Evolutionary conservation across 73 alveolate genomes (phyloP).

Genomic region (Uronychia binucleata): DNA sequence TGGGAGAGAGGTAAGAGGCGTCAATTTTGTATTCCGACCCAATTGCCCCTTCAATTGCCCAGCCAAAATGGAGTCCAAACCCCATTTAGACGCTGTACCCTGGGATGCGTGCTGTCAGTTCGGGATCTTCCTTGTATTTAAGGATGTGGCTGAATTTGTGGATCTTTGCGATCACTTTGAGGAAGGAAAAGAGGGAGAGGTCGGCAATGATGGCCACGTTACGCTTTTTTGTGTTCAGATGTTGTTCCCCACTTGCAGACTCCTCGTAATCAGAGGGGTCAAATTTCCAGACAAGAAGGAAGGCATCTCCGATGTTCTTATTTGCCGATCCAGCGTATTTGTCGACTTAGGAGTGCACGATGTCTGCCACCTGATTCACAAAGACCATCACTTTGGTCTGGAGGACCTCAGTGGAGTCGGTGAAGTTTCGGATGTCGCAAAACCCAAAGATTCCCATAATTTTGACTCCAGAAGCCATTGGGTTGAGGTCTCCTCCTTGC

Average conservation of each 20-base stretch:
- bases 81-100: constrained; percentile 84
- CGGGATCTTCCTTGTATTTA: constrained; percentile 76
- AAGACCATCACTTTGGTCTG: constrained; percentile 71
- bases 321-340: constrained; percentile 87
- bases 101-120: constrained; percentile 46
- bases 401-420: constrained; percentile 83
- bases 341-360: constrained; percentile 79
- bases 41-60: constrained; percentile 97
- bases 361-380: constrained; percentile 83
- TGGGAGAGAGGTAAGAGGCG: constrained; percentile 92
- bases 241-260: constrained; percentile 74
- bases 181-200: constrained; percentile 84
- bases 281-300: constrained; percentile 83
- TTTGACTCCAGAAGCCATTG: constrained; percentile 69
- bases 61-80: constrained; percentile 94
- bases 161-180: constrained; percentile 89
- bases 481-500: constrained; percentile 80
- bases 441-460: constrained; percentile 84
- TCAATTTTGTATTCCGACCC: constrained; percentile 96
- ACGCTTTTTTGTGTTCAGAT: constrained; percentile 73
- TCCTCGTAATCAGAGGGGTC: constrained; percentile 64
- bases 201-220: constrained; percentile 86
- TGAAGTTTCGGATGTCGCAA: constrained; percentile 84
- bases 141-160: constrained; percentile 82
- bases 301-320: constrained; percentile 91